phyloP scores from a whole-genome alignment of 495 filamentous ascomycete species.

The Cryomyces minteri region DNA sequence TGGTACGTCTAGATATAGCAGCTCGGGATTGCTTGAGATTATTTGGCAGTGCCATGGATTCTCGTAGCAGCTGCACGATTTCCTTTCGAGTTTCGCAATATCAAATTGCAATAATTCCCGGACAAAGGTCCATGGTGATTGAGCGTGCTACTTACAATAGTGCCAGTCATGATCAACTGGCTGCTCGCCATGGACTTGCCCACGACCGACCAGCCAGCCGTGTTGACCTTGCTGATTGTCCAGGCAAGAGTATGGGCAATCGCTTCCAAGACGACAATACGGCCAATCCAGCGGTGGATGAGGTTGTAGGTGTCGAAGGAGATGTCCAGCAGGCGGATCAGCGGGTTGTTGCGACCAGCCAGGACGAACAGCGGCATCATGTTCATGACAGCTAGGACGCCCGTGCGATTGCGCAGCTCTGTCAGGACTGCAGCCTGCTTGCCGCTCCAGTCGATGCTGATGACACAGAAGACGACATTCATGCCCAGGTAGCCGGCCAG shows the following conservation, averaged over 20 bases:
- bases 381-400: slow-evolving; percentile 58
- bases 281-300: slow-evolving; percentile 86
- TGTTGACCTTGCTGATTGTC: slow-evolving; percentile 45
- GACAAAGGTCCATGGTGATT: slow-evolving; percentile 9
- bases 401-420: slow-evolving; percentile 56
- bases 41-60: too few species aligned
- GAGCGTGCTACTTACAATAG: slow-evolving; percentile 8
- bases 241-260: slow-evolving; percentile 55
- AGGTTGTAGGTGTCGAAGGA: slow-evolving; percentile 97
- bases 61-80: background rate
- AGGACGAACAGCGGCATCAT: slow-evolving; percentile 57
- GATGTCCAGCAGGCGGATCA: slow-evolving; percentile 55
- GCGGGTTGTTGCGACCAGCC: slow-evolving; percentile 50
- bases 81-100: background rate
- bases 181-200: slow-evolving; percentile 25
- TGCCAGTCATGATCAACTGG: slow-evolving; percentile 15
- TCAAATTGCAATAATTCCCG: background rate
- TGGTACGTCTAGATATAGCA: slow-evolving; percentile 19
- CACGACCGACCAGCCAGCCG: slow-evolving; percentile 37
- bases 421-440: slow-evolving; percentile 26
- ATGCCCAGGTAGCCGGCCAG: slow-evolving; percentile 43
- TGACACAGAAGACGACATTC: slow-evolving; percentile 45
- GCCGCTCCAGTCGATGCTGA: slow-evolving; percentile 35
- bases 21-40: too few species aligned
- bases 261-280: slow-evolving; percentile 61